Base-by-base conservation (phyloP, 257 asterid genomes). In the Solanum pinnatisectum region DNA sequence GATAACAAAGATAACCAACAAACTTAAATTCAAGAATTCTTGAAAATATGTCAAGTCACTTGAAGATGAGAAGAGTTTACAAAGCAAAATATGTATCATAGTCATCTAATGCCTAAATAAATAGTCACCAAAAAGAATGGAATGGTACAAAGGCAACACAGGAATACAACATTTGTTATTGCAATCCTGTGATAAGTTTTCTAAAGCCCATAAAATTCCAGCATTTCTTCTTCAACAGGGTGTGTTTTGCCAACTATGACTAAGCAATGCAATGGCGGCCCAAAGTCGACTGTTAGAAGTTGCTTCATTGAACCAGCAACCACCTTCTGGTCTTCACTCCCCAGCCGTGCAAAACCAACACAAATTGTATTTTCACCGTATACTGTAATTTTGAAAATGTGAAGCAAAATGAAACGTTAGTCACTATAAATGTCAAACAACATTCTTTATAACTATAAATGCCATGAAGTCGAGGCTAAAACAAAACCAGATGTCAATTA, bases 201-300 rank as follows among this genome's bases (percentile, higher is more conserved):
- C 76, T 65, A 88, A n/a, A 94, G 73, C 70, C 88, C 88, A 84
- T 93, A 95, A 82, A 95, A 94, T 84, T 94, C 94, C 30, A 96
- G 92, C 98, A 97, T 96, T 90, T 96, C 98, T 89, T 95, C 95
- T 93, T 96, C 99, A 63, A 97, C 77, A 5, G 98, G 98, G 86
- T 97, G 99, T 86, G 96, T 94, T 8, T 94, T 92, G 40, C 98
- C 99, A 23, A 92, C 98, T 40, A 97, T 94, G 84, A 95, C 96
- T 15, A 97, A 95, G 92, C 98, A 96, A 91, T 95, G 99, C 36
- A 97, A 88, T 25, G 99, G 99, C 5, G 93, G 91, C 44, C 98
- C 99, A 30, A 96, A 95, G 59, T 95, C 98, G 27, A 88, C 87
- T 7, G 93, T 90, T 90, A 90, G 70, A 88, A 97, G 92, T 87